Evolutionary conservation across 192 early-diverging fungal genomes (phyloP), one percentile per base, ranked within the genome.

Genomic region (Thamnidium elegans): DNA sequence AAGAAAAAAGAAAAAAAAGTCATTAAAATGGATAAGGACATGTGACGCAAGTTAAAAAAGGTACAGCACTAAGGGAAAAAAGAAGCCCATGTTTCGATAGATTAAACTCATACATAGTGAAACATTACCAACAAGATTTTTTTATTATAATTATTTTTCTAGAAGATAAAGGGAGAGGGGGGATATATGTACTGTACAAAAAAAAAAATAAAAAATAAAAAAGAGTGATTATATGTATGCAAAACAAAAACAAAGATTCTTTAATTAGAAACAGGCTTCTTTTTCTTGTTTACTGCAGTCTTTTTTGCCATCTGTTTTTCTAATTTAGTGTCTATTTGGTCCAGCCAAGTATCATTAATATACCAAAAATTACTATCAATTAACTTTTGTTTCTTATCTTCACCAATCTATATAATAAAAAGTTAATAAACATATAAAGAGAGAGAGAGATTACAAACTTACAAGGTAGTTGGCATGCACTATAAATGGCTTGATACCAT

Each of bases 391-490:
- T 69, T 48, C 52, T 69, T 69, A 15, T 51, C 46, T 44, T 69
- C 61, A 20, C 64, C 64, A 45, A 56, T 53, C 44, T 55, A 20
- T 42, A 23, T 45, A 65, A 14, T 14, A 21, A 4, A 65, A 42
- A 31, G 14, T 34, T 51, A 63, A 51, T n/a, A n/a, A n/a, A n/a
- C n/a, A n/a, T 31, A 26, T 47, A 47, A 17, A 63, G 10, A 13
- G 4, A n/a, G 1, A 48, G 14, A 32, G 32, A 23, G 46, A 23
- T 21, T 52, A 46, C 21, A 19, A 19, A 6, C 58, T 59, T 66
- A 70, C 69, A 54, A 62, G 31, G 46, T 73, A 67, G 7, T 63
- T 73, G 3, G 59, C 66, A 56, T 73, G 71, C 4, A 68, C 71
- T 34, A 73, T 64, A 47, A 68, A 58, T 14, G 71, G 65, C 6